These are phyloP conservation scores for Canna indica DNA, from an alignment of 176 grass and related monocot species.

Conservation along the genomic window DNA sequence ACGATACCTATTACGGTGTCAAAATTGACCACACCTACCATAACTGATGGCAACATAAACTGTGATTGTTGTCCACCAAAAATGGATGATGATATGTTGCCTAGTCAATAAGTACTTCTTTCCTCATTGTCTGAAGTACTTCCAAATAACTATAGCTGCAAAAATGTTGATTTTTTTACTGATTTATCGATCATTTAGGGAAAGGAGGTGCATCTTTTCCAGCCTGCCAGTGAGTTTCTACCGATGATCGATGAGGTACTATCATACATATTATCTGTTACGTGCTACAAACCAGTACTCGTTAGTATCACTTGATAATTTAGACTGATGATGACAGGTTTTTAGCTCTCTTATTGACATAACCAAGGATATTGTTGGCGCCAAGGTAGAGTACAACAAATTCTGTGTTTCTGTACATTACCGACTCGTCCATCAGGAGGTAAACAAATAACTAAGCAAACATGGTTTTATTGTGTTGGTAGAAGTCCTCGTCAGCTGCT, in stretches of 20 bases:
- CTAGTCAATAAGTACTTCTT: no score
- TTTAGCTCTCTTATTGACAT: conserved; percentile 54
- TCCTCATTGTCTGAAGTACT: not conserved
- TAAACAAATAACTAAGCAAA: conserved; percentile 8
- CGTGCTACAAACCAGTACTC: not conserved
- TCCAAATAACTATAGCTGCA: not conserved
- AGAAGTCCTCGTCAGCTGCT: not conserved
- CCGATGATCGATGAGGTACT: conserved; percentile 89
- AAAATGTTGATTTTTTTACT: not conserved
- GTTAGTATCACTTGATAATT: not conserved
- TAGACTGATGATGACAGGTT: conserved; percentile 34
- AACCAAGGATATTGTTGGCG: conserved; percentile 48
- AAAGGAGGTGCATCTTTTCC: conserved; percentile 60
- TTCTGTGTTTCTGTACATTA: conserved; percentile 93
- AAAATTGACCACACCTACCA: not conserved
- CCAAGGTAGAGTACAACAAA: conserved; percentile 78
- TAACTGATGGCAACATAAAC: no score
- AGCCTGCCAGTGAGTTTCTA: conserved; percentile 81
- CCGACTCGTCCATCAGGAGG: conserved; percentile 79
- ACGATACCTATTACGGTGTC: no score
- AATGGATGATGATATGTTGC: no score
- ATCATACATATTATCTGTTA: not conserved
- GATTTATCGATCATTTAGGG: conserved; percentile 22
- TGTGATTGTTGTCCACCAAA: no score
- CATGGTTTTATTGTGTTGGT: not conserved